Conservation (phyloP, 495 filamentous ascomycete species). For the Aspergillus ostianus region DNA sequence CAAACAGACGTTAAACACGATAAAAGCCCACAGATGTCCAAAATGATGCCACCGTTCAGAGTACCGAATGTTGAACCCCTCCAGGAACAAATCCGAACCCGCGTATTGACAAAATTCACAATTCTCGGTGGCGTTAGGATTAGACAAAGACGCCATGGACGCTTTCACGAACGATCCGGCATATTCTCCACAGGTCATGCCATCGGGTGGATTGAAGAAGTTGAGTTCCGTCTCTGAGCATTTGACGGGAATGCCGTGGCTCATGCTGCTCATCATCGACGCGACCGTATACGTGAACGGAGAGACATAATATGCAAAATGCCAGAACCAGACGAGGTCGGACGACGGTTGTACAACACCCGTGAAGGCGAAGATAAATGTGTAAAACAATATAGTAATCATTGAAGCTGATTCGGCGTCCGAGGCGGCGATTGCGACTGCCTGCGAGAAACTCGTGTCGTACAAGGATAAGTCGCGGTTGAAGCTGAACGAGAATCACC, state of each 20-base stretch:
- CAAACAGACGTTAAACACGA: neutral
- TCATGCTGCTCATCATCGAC: neutral
- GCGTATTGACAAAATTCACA: neutral
- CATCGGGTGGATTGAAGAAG: neutral
- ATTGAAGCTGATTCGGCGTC: slow-evolving; percentile 39
- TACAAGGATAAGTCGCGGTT: slow-evolving; percentile 66
- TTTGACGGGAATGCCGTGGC: neutral
- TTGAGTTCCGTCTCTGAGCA: neutral
- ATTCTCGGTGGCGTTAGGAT: neutral
- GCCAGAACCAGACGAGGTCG: slow-evolving; percentile 28
- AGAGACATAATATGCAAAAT: slow-evolving; percentile 50
- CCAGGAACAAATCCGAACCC: neutral
- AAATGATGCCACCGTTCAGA: neutral
- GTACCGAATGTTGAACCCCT: neutral
- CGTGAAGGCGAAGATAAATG: slow-evolving; percentile 49
- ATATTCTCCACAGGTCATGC: neutral
- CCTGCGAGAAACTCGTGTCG: slow-evolving; percentile 57
- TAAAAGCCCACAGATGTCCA: neutral
- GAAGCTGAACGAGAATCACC: slow-evolving; percentile 69
- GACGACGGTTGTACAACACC: slow-evolving; percentile 10
- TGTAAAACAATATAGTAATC: slow-evolving; percentile 46
- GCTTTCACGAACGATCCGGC: neutral
- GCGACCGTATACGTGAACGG: slow-evolving; percentile 55
- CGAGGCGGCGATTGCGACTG: slow-evolving; percentile 30
- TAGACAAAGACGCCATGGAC: neutral